Conservation (phyloP, 2,329 filamentous ascomycete species). For the Monilinia aucupariae region DNA sequence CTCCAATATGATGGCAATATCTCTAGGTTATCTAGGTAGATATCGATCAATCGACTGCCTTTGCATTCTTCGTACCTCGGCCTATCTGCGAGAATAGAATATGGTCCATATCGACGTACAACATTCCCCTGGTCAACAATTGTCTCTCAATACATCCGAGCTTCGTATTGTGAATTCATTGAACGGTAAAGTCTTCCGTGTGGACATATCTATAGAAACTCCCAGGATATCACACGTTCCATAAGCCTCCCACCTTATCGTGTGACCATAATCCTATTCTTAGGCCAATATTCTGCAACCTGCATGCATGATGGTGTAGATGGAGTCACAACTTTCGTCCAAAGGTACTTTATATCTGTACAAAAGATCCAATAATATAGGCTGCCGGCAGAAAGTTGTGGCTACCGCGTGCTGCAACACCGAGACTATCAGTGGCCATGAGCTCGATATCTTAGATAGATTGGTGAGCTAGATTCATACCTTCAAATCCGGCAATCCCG, state of each 20-base stretch:
- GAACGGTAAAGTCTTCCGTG: slow-evolving; percentile 2
- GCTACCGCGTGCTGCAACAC: background rate
- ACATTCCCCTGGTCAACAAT: slow-evolving; percentile 5
- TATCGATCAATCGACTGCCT: background rate
- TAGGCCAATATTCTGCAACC: slow-evolving; percentile 7
- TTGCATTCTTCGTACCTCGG: slow-evolving; percentile 1
- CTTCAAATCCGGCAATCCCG: background rate
- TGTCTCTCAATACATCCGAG: background rate
- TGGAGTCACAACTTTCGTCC: background rate
- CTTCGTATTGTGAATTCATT: background rate
- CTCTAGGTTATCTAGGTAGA: background rate
- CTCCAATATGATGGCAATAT: background rate
- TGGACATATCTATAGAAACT: background rate
- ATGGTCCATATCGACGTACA: background rate
- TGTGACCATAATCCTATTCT: slow-evolving; percentile 10
- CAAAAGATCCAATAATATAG: slow-evolving; percentile 8
- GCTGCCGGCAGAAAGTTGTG: background rate
- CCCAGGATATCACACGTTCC: background rate
- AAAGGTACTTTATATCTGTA: slow-evolving; percentile 3
- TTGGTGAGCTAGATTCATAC: background rate
- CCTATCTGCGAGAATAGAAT: background rate
- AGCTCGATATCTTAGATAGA: slow-evolving; percentile 3
- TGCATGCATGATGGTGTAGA: background rate
- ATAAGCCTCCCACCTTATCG: slow-evolving; percentile 5
- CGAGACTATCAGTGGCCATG: background rate